phyloP scores from a whole-genome alignment of 2,329 filamentous ascomycete species.

The Cercospora sp. region DNA sequence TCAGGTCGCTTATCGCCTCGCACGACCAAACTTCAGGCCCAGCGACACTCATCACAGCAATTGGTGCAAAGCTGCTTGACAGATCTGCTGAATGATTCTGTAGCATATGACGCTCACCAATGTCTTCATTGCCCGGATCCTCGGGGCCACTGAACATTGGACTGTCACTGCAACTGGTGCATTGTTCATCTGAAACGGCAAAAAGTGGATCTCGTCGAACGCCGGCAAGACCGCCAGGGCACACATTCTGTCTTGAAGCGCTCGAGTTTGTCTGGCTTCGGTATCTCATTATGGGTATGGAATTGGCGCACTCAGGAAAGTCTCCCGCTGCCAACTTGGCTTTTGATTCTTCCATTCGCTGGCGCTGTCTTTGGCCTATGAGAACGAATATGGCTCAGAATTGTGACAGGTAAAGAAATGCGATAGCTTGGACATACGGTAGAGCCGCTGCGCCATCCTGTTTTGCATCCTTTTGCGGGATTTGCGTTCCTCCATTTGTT shows the following conservation, averaged over 20 bases:
- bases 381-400: background rate
- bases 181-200: background rate
- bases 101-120: background rate
- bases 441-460: background rate
- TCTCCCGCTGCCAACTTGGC: background rate
- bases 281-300: background rate
- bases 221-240: background rate
- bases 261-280: background rate
- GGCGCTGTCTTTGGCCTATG: background rate
- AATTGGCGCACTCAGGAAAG: background rate
- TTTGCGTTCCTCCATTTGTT: background rate
- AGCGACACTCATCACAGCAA: background rate
- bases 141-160: background rate
- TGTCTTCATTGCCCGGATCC: background rate
- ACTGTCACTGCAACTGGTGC: background rate
- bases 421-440: background rate
- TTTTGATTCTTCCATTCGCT: background rate
- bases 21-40: background rate
- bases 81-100: background rate
- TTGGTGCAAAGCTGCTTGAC: background rate
- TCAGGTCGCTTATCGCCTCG: background rate
- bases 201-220: background rate
- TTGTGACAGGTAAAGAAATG: background rate
- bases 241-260: background rate
- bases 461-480: background rate